Evolutionary conservation across 768 basidiomycete genomes (phyloP).

Genomic region (Boletus speciosus): DNA sequence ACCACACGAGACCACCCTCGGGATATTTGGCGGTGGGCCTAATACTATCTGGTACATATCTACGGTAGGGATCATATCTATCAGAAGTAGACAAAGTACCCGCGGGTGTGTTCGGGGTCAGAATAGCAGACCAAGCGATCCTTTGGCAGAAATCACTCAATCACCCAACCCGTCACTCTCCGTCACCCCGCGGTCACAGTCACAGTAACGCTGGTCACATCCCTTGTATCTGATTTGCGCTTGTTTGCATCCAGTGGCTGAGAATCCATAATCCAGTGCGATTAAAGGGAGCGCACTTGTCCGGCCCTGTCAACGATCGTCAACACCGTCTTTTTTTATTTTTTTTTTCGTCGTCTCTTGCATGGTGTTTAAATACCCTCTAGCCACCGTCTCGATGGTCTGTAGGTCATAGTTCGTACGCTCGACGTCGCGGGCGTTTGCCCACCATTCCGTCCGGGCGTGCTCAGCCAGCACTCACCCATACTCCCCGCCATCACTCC

Average conservation of each 20-base stretch:
- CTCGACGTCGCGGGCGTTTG: slow-evolving; percentile 54
- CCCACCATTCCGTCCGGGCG: slow-evolving; percentile 37
- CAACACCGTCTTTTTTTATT: slow-evolving; percentile 42
- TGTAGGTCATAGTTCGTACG: slow-evolving; percentile 45
- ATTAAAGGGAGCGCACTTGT: slow-evolving; percentile 22
- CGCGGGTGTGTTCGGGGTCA: background rate
- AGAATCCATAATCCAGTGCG: slow-evolving; percentile 14
- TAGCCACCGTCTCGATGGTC: slow-evolving; percentile 27
- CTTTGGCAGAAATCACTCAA: slow-evolving; percentile 34
- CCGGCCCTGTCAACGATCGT: slow-evolving; percentile 47
- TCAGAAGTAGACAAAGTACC: slow-evolving; percentile 9
- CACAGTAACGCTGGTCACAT: slow-evolving; percentile 2
- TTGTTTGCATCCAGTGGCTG: slow-evolving; percentile 27
- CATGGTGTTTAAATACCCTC: slow-evolving; percentile 47
- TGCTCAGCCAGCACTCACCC: slow-evolving; percentile 4
- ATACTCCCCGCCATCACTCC: background rate
- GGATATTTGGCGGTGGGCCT: too few relatives aligned
- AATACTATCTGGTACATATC: background rate
- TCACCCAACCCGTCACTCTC: slow-evolving; percentile 2
- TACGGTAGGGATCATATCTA: background rate
- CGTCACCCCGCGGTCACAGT: slow-evolving; percentile 12
- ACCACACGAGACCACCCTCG: too few relatives aligned
- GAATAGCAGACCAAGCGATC: slow-evolving; percentile 2
- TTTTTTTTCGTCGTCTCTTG: slow-evolving; percentile 24
- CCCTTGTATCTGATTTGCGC: slow-evolving; percentile 8